Evolutionary conservation across 23 red algal genomes (phyloP), one percentile per base, ranked within the genome.

Genomic region (Gracilaria domingensis): DNA sequence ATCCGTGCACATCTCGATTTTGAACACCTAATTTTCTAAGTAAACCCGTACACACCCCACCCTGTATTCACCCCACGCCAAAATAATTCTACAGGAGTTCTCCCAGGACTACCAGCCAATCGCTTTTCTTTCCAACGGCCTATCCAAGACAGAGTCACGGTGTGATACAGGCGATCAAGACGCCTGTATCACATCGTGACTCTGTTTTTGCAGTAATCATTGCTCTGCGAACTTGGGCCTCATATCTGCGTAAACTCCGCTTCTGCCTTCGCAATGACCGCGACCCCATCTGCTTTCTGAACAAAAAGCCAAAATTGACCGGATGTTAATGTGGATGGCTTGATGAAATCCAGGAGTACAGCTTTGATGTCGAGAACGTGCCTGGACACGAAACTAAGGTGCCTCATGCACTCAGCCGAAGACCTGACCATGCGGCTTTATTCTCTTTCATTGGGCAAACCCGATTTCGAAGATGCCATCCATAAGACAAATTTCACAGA

Each of bases 121-220:
- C 13, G 32, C 55, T 12, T 85, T 55, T 29, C 12, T 85, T 8
- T 85, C 81, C 32, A 25, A 69, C 59, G 13, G 81, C 9, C 53
- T 66, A 26, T 62, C 81, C 6, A 26, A 69, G 9, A 8, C 57
- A 20, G 81, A 85, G 59, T 23, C 12, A 9, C 0, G 40, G 12
- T 85, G 20, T 12, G 81, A 67, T 69, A 40, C 61, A 23, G 58
- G 81, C 21, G 55, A 85, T 67, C 81, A 85, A 66, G 57, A 85
- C n/a, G n/a, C n/a, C n/a, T n/a, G n/a, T n/a, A n/a, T n/a, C n/a
- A n/a, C n/a, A n/a, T n/a, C n/a, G n/a, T n/a, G n/a, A n/a, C n/a
- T n/a, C n/a, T 18, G 18, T 67, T 5, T 32, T 67, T 0, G 81
- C 1, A 0, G 30, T 40, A 18, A 85, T 85, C 18, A 42, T 85